Base-by-base conservation (phyloP, 75 land plant genomes). In the Larix kaempferi region DNA sequence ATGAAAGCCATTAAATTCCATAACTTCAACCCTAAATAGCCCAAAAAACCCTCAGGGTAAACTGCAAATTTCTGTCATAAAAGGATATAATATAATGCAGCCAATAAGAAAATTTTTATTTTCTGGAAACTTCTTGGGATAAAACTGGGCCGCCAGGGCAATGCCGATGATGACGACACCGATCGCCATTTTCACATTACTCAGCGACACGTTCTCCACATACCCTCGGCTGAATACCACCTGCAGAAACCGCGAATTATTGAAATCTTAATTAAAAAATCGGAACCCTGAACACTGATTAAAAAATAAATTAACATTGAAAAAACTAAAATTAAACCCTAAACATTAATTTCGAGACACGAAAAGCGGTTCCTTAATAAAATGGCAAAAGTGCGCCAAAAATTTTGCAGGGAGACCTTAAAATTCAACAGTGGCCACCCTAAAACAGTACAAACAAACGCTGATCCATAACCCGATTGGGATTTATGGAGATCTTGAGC, bases 11-110 rank as follows among this genome's bases (percentile, higher is more conserved):
- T 66, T 66, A 66, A 65, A 65, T 29, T 21, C 44, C 49, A 5
- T n/a, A 10, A 21, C 8, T 69, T 65, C 39, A 65, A 8, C 69
- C 16, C 29, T 60, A 56, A 25, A 73, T 17, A 82, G 33, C 33
- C 21, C n/a, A 19, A 17, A 29, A 16, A 16, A 35, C 6, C 69
- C 16, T 29, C 2, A 35, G 16, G 8, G 21, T 35, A 65, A 33
- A 17, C 39, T 35, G 35, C 33, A 17, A 33, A 2, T 5, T 6
- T 35, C 41, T 29, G 19, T 65, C 39, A 69, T 11, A 54, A 80
- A 86, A 95, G 98, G 98, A 96, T 96, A 96, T 94, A 86, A 87
- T 64, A 80, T 63, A 80, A 96, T 94, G 88, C 98, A 96, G 22
- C 71, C 85, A 52, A 92, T 86, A 41, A 96, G 82, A 39, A 96